Evolutionary conservation across 164 flowering plant species (phyloP).

Genomic region (Paratinospora sagittata): DNA sequence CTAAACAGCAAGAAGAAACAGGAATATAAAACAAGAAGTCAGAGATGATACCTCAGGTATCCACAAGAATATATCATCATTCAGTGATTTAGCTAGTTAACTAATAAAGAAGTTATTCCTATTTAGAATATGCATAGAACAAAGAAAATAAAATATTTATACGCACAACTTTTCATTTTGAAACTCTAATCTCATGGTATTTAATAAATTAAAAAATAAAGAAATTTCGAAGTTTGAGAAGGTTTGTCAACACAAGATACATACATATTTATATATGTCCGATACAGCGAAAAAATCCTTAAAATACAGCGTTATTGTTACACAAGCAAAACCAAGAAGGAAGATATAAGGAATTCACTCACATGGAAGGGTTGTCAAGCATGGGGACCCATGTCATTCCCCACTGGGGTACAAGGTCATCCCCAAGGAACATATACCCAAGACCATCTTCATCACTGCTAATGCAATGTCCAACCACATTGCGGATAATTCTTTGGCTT

Average conservation of each 20-base stretch:
- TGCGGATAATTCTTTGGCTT: conserved; percentile 47
- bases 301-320: neutral
- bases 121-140: neutral
- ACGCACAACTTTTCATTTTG: neutral
- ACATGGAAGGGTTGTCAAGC: conserved; percentile 47
- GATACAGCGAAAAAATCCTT: neutral
- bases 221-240: neutral
- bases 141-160: no score
- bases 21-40: neutral
- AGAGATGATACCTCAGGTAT: neutral
- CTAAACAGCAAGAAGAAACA: neutral
- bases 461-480: conserved; percentile 75
- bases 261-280: neutral
- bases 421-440: conserved; percentile 75
- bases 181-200: neutral
- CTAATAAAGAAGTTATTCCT: neutral
- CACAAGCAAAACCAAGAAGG: neutral
- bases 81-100: neutral
- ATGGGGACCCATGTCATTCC: conserved; percentile 79
- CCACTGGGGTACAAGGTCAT: conserved; percentile 49
- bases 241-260: neutral
- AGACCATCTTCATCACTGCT: conserved; percentile 30
- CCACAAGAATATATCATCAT: neutral
- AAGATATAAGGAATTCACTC: conserved; percentile 20
- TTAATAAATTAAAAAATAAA: neutral